These are phyloP conservation scores for Lactarius trivialis DNA, from an alignment of 768 basidiomycete genomes.

Conservation along the genomic window DNA sequence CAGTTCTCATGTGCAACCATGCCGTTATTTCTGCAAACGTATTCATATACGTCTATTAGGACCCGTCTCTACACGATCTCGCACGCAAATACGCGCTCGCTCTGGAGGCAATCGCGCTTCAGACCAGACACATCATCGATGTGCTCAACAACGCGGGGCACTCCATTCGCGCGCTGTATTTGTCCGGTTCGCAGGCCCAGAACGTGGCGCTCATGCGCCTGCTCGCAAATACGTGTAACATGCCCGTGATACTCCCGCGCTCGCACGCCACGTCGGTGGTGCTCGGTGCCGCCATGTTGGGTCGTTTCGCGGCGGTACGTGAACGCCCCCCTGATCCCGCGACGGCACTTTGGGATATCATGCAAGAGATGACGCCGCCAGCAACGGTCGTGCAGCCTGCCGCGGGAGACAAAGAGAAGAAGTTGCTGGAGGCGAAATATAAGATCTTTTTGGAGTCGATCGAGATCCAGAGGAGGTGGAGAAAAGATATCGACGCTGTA, in stretches of 20 bases:
- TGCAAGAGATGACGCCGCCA: conserved; percentile 93
- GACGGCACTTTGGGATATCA: conserved; percentile 80
- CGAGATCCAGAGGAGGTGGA: conserved; percentile 85
- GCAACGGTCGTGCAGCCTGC: conserved; percentile 65
- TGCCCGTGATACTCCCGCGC: conserved; percentile 78
- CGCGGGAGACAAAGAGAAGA: conserved; percentile 57
- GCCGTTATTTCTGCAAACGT: not conserved
- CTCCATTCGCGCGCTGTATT: conserved; percentile 74
- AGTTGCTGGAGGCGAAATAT: conserved; percentile 85
- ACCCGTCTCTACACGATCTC: conserved; percentile 69
- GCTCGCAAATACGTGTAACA: conserved; percentile 75
- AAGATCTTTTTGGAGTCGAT: conserved; percentile 86
- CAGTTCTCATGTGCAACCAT: conserved; percentile 19
- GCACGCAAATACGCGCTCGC: conserved; percentile 87
- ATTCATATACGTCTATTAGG: conserved; percentile 36
- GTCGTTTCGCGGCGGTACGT: conserved; percentile 69
- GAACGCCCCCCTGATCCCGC: conserved; percentile 44
- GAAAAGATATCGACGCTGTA: conserved; percentile 66
- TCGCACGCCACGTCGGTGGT: conserved; percentile 80
- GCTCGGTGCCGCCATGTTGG: conserved; percentile 90
- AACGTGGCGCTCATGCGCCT: conserved; percentile 85
- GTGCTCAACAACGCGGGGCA: conserved; percentile 86
- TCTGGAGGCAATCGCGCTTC: conserved; percentile 88
- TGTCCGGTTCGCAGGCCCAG: conserved; percentile 91
- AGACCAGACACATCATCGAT: conserved; percentile 91